Conservation (phyloP, 2,329 filamentous ascomycete genomes). For the Fusarium sp. region DNA sequence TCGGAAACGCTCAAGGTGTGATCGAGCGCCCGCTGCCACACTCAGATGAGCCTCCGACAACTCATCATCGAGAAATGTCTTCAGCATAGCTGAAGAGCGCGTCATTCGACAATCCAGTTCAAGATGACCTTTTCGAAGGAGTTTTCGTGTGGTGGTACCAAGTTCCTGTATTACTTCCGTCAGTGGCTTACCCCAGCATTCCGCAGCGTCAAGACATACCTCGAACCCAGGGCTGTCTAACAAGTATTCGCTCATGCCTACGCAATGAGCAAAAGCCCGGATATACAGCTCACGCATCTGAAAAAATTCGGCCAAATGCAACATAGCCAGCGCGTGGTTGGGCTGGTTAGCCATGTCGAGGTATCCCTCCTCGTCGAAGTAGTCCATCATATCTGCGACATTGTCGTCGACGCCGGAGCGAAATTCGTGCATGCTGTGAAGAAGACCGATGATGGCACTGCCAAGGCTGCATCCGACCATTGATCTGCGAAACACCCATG, state of each 20-base stretch:
- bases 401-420: slow-evolving; percentile 68
- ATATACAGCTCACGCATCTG: slow-evolving; percentile 75
- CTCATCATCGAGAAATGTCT: slow-evolving; percentile 78
- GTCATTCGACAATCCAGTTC: slow-evolving; percentile 75
- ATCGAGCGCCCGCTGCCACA: slow-evolving; percentile 68
- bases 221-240: slow-evolving; percentile 69
- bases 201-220: slow-evolving; percentile 57
- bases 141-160: slow-evolving; percentile 68
- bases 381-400: slow-evolving; percentile 71
- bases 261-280: slow-evolving; percentile 81
- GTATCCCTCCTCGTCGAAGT: slow-evolving; percentile 78
- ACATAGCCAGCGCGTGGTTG: slow-evolving; percentile 74
- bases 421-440: slow-evolving; percentile 74
- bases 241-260: slow-evolving; percentile 78
- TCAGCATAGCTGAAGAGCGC: slow-evolving; percentile 68
- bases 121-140: slow-evolving; percentile 71
- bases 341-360: slow-evolving; percentile 73
- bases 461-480: slow-evolving; percentile 77
- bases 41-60: slow-evolving; percentile 75
- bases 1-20: slow-evolving; percentile 80
- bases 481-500: slow-evolving; percentile 74
- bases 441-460: slow-evolving; percentile 71
- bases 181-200: slow-evolving; percentile 35
- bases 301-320: slow-evolving; percentile 76
- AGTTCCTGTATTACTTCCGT: slow-evolving; percentile 57